These are phyloP conservation scores for Penicillium dipodomyicola DNA, from an alignment of 495 filamentous ascomycete genomes.

Conservation along the genomic window DNA sequence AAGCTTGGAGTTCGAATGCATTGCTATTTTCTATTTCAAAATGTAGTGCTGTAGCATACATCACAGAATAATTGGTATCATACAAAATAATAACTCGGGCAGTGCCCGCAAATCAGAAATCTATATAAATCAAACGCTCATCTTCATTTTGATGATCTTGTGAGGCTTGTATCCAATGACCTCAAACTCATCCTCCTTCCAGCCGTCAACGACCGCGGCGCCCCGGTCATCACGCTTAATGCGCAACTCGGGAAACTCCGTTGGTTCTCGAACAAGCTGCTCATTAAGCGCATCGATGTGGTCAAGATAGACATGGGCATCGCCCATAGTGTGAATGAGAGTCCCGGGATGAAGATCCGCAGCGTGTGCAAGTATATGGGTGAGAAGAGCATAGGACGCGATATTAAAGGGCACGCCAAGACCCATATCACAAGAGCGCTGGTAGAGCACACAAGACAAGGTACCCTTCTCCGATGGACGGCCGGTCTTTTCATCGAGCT, in stretches of 20 bases:
- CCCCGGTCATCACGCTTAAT: constrained; percentile 64
- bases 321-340: constrained; percentile 91
- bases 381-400: constrained; percentile 85
- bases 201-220: constrained; percentile 66
- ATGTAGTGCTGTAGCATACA: background rate
- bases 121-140: constrained; percentile 67
- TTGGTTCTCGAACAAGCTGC: constrained; percentile 77
- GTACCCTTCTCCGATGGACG: constrained; percentile 54
- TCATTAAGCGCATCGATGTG: constrained; percentile 82
- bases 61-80: constrained; percentile 18
- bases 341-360: constrained; percentile 78
- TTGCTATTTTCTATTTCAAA: background rate
- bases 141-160: constrained; percentile 92
- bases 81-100: constrained; percentile 19
- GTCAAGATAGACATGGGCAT: constrained; percentile 92
- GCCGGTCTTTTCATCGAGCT: constrained; percentile 32
- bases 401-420: constrained; percentile 98
- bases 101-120: background rate
- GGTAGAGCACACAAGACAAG: constrained; percentile 83
- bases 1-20: background rate
- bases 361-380: constrained; percentile 88
- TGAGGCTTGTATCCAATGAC: constrained; percentile 88
- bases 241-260: constrained; percentile 74
- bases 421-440: constrained; percentile 95
- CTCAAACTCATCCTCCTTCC: constrained; percentile 84